These are phyloP conservation scores for Luffa acutangula DNA, from an alignment of 306 rosid species.

Conservation along the genomic window DNA sequence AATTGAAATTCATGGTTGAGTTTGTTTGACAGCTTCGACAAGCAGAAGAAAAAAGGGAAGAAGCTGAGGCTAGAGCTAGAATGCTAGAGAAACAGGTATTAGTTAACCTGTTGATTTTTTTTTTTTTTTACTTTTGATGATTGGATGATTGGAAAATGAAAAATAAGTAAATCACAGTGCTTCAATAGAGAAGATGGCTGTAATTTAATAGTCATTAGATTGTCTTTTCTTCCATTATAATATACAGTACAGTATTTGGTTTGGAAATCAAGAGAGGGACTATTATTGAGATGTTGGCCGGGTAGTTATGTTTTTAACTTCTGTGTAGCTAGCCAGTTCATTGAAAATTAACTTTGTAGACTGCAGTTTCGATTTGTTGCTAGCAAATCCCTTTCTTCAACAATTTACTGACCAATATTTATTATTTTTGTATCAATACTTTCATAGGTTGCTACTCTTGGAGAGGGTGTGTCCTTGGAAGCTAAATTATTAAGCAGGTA, in stretches of 20 bases:
- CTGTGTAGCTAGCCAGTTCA: not conserved
- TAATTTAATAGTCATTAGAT: not conserved
- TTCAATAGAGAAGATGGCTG: not conserved
- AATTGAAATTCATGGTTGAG: slow-evolving; percentile 14
- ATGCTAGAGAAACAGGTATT: slow-evolving; percentile 88
- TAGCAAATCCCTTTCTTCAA: not conserved
- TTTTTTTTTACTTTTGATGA: not conserved
- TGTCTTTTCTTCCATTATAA: not conserved
- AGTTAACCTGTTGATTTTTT: not conserved
- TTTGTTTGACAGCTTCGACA: slow-evolving; percentile 54
- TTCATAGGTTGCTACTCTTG: slow-evolving; percentile 80
- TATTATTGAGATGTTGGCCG: not conserved
- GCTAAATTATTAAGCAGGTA: slow-evolving; percentile 89
- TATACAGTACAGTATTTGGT: not conserved
- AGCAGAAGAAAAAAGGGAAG: slow-evolving; percentile 72
- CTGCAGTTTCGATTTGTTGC: not conserved
- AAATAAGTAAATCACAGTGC: not conserved
- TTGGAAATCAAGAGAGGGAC: not conserved
- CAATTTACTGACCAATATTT: not conserved
- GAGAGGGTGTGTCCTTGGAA: slow-evolving; percentile 95
- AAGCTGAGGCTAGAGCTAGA: slow-evolving; percentile 84
- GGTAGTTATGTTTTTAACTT: not conserved
- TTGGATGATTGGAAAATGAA: not conserved
- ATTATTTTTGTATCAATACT: not conserved
- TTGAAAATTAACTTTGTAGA: not conserved